Evolutionary conservation across 345 rosid species (phyloP), one percentile per base, ranked within the genome.

Genomic region (Firmiana major): DNA sequence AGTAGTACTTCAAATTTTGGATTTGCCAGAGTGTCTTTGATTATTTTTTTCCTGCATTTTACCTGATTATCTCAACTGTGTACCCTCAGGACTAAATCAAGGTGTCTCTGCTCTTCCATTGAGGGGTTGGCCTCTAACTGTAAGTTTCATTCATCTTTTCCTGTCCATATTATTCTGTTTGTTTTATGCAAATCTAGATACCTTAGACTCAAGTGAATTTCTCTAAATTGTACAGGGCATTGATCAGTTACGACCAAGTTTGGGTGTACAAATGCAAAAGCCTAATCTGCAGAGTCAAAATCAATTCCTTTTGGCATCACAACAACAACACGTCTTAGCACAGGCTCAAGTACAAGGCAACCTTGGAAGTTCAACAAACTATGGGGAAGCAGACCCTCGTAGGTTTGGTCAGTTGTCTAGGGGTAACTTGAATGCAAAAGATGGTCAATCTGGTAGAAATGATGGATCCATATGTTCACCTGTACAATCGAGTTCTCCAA

Each of bases 41-140:
- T 45, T 34, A 46, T 22, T 3, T 24, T 59, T 59, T 57, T 42
- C 4, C 40, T 42, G 13, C 13, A 15, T 69, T 78, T 63, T 7
- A 66, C 22, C 60, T 53, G 42, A 57, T 57, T 68, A 43, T 43
- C 26, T 31, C 55, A 59, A 73, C 9, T 24, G 36, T 75, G 31
- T 81, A 24, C 38, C 34, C 59, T 72, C 77, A 87, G 94, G 94
- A 58, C 31, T 82, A 65, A 87, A 83, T 79, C 94, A 82, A 75
- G 87, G 94, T 62, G 85, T 82, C 58, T 74, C 87, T 43, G 80
- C 87, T 75, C 86, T 90, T 82, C 92, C 94, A 11, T 81, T 88
- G 76, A 90, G 86, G 85, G 92, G 92, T 24, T 90, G 90, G 94
- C 94, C 94, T 78, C 77, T 88, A 71, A 85, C 89, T 63, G 92